phyloP scores from a whole-genome alignment of 2,329 filamentous ascomycete species.

The Alternaria alternata region DNA sequence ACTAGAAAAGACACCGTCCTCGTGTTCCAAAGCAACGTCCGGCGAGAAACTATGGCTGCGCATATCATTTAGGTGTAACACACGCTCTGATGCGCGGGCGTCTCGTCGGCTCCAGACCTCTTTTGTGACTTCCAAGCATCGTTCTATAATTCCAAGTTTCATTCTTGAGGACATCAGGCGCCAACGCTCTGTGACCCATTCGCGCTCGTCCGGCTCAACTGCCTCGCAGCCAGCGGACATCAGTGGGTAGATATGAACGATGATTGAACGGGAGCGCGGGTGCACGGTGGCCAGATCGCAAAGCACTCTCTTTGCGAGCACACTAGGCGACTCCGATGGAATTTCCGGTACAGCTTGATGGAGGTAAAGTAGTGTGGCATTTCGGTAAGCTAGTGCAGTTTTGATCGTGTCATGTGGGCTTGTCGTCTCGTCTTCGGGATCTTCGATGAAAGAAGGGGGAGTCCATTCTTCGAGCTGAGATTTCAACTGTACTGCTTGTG shows the following conservation, averaged over 20 bases:
- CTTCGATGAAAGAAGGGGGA: slow-evolving; percentile 65
- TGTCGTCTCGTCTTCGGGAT: slow-evolving; percentile 69
- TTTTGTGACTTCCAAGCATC: slow-evolving; percentile 69
- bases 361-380: slow-evolving; percentile 71
- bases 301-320: slow-evolving; percentile 69
- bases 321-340: slow-evolving; percentile 64
- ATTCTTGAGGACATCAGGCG: slow-evolving; percentile 66
- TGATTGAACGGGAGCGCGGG: slow-evolving; percentile 67
- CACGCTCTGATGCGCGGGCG: slow-evolving; percentile 52
- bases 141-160: slow-evolving; percentile 73
- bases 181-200: slow-evolving; percentile 72
- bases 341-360: slow-evolving; percentile 75
- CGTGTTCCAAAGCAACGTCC: slow-evolving; percentile 31
- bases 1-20: slow-evolving; percentile 29
- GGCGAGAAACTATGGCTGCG: slow-evolving; percentile 18
- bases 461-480: slow-evolving; percentile 68
- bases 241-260: slow-evolving; percentile 75
- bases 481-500: slow-evolving; percentile 69
- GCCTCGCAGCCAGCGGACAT: slow-evolving; percentile 73
- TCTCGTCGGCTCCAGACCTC: slow-evolving; percentile 74
- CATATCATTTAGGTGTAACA: slow-evolving; percentile 4
- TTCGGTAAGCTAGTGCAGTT: slow-evolving; percentile 72
- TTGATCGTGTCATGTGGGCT: slow-evolving; percentile 70
- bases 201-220: slow-evolving; percentile 64
- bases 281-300: slow-evolving; percentile 70